Evolutionary conservation across 495 filamentous ascomycete species (phyloP), one percentile per base, ranked within the genome.

Genomic region (Daldinia bambusicola): DNA sequence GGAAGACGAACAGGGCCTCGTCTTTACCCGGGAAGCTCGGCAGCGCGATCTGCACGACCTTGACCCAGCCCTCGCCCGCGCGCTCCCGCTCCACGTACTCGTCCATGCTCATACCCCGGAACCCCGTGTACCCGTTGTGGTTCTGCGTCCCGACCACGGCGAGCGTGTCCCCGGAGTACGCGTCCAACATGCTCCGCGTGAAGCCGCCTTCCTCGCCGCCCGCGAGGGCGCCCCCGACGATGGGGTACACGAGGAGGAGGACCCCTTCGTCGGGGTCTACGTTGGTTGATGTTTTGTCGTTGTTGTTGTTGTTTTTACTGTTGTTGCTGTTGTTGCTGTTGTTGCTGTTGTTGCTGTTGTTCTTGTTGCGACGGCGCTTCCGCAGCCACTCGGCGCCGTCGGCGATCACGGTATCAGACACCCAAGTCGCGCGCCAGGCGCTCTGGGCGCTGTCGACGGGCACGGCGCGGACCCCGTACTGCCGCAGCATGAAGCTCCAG

Each of bases 131-230:
- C n/a, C 89, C 85, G 69, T 87, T 89, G 52, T 52, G 62, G 74
- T 89, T 90, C 79, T 89, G 87, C 52, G 89, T 89, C n/a, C 88
- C 88, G 1, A 85, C 88, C 13, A 89, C 84, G 18, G 86, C 82
- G 5, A 90, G 74, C 12, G 82, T 85, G 71, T 87, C 84, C 8
- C 88, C 89, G n/a, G 73, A 67, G 71, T 86, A 91, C 37, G 81
- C 82, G 31, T 77, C 77, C 38, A 91, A 65, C 67, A 89, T 74
- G 58, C 70, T 74, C 32, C 78, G 75, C 13, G 88, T 89, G 64
- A 91, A 90, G 4, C 66, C 74, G 31, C 80, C 80, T 26, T 78
- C 79, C 0, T 30, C 20, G 0, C 74, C 78, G 1, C 76, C 79
- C 0, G 72, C 75, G 0, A 75, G 38, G 14, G 78, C 82, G 5